Evolutionary conservation across 2,329 filamentous ascomycete genomes (phyloP), one percentile per base, ranked within the genome.

Genomic region (Byssochlamys sp.): DNA sequence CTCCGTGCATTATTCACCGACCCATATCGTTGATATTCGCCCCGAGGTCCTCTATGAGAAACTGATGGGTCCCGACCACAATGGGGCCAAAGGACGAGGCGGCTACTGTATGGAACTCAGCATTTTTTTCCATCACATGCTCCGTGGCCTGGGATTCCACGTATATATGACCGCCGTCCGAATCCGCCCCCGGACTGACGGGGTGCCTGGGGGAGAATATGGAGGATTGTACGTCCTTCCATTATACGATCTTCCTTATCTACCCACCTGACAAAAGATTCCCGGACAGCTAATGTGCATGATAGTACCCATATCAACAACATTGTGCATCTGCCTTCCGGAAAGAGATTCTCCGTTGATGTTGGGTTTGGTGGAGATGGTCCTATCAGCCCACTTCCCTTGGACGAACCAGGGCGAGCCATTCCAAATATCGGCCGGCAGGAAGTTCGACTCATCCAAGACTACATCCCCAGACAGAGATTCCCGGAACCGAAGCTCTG

Each of bases 311-410:
- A 85, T 65, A 78, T 84, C 31, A 77, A 83, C 49, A 81, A 81
- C 64, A 81, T 85, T 31, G 74, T 84, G 39, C 77, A 77, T 1
- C 69, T 86, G 6, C 68, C 74, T 28, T 67, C 73, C 3, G 77
- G 74, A 19, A 63, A 69, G 2, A 73, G 75, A 57, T 86, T 80
- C 67, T 73, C 77, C 50, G 63, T 81, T 1, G 84, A 87, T 64
- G 80, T 82, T 4, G 80, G 76, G 2, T 87, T 87, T 63, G 84
- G 84, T 33, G 82, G 83, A 9, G 82, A 86, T 63, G 82, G 82
- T 2, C 74, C 82, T 1, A 84, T 78, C 1, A 68, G 69, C n/a
- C 83, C 84, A 1, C 70, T 87, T 25, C 79, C 77, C 0, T 67
- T 87, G 1, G 64, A 74, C 3, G 69, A 74, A 6, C 33, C 11